Conservation (phyloP, 257 asterid species). For the Linderniella brevidens region DNA sequence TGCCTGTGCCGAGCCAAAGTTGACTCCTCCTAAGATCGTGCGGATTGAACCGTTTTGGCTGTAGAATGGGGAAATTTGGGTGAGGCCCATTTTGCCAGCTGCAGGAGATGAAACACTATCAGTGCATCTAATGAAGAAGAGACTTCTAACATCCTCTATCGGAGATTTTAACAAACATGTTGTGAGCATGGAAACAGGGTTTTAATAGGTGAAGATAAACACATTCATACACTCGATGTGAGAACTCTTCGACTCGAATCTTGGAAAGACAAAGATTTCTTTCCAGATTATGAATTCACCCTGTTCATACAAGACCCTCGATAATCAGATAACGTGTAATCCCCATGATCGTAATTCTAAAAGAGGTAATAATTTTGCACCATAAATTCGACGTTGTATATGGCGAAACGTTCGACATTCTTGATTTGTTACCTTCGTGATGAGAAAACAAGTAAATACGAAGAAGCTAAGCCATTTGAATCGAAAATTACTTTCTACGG, state of each 20-base stretch:
- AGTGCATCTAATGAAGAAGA: neutral
- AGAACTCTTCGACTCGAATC: no score
- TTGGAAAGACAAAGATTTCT: no score
- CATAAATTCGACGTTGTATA: no score
- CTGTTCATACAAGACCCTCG: no score
- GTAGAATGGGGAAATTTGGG: constrained; percentile 40
- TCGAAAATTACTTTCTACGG: no score
- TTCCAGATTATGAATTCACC: no score
- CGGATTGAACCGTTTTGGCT: constrained; percentile 39
- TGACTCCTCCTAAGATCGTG: constrained; percentile 24
- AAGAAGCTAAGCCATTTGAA: neutral
- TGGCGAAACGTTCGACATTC: no score
- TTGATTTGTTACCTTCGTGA: neutral
- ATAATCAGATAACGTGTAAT: no score
- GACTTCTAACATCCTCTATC: neutral
- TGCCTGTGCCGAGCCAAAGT: constrained; percentile 48
- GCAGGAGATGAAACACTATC: constrained; percentile 12
- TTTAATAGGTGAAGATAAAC: no score
- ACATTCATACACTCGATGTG: no score
- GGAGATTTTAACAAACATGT: neutral
- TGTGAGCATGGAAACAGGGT: neutral
- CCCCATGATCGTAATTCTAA: no score
- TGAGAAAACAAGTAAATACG: constrained; percentile 4
- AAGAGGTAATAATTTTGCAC: no score
- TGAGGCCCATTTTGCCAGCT: constrained; percentile 44